Base-by-base conservation (phyloP, 129 eudicot species). In the Arctium minus region DNA sequence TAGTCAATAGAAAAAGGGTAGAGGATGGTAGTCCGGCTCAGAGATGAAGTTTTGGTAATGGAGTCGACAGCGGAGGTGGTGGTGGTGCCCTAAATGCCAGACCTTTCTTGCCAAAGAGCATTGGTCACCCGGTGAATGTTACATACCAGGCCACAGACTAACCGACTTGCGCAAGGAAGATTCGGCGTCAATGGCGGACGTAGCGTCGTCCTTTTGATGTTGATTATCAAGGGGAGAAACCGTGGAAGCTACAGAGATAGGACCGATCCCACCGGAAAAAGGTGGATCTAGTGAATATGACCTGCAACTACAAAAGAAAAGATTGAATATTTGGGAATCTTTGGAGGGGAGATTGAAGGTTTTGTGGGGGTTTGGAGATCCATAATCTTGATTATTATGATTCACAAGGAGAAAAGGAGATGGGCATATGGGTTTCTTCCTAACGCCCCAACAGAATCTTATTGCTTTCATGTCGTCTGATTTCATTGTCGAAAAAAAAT, bases 21-120 rank as follows among this genome's bases (percentile, higher is more conserved):
- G 22, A 83, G 74, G 78, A 96, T 74, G 33, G 90, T 86, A 6
- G 97, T 95, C 87, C 99, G 88, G 79, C 97, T 93, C 56, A 81
- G 69, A 6, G 92, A 84, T 12, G 99, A 97, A 44, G 87, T 33
- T 84, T 85, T 96, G 9, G 87, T 64, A 64, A 85, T 64, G 36
- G 85, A 84, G 35, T 73, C 82, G 60, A 32, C 82, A 37, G 79
- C 4, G 81, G 77, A 48, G 68, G 79, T 81, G 9, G 84, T n/a
- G 3, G 80, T 18, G 77, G 73, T 87, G 74, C 86, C 93, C 35
- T 85, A 91, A 36, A 89, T 13, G 37, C 74, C 82, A n/a, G 92
- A 84, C 81, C 97, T 93, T 5, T 97, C 99, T 83, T 96, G 95
- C 98, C 97, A 96, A 13, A 96, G 83, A n/a, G 99, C 99, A 76